Percentiles rank a stretch among this genome's conserved stretches.
These are phyloP conservation scores for Tricholoma flavovirens DNA, from an alignment of 768 basidiomycete species.

Conservation along the genomic window DNA sequence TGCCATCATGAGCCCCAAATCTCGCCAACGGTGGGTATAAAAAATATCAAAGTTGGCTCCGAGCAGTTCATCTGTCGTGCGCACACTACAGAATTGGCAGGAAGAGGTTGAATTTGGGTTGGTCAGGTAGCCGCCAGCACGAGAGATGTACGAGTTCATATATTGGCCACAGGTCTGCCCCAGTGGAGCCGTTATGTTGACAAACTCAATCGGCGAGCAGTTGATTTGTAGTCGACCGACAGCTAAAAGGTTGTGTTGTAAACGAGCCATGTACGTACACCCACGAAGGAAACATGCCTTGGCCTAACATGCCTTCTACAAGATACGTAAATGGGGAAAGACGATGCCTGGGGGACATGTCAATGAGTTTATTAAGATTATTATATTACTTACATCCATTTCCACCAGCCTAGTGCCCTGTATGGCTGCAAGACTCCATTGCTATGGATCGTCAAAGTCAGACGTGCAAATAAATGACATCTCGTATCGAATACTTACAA, in stretches of 20 bases:
- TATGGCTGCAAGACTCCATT: slow-evolving; percentile 68
- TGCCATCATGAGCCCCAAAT: slow-evolving; percentile 45
- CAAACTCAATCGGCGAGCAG: slow-evolving; percentile 59
- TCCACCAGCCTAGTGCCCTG: slow-evolving; percentile 61
- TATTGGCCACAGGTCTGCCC: slow-evolving; percentile 54
- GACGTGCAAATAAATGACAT: not conserved
- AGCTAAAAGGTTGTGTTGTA: slow-evolving; percentile 29
- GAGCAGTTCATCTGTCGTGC: slow-evolving; percentile 53
- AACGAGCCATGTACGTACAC: slow-evolving; percentile 24
- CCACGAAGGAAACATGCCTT: slow-evolving; percentile 28
- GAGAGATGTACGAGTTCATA: slow-evolving; percentile 43
- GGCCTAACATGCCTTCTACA: slow-evolving; percentile 44
- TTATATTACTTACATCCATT: slow-evolving; percentile 52
- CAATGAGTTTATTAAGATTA: not conserved
- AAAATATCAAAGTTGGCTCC: slow-evolving; percentile 51
- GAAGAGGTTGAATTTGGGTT: slow-evolving; percentile 42
- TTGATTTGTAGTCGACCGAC: slow-evolving; percentile 43
- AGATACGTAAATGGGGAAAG: slow-evolving; percentile 51
- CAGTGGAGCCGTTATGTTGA: slow-evolving; percentile 50
- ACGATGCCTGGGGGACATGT: slow-evolving; percentile 6
- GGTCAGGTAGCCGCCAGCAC: slow-evolving; percentile 53
- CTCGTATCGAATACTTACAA: not conserved
- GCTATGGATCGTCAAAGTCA: slow-evolving; percentile 23
- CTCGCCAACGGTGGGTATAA: slow-evolving; percentile 47
- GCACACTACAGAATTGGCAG: slow-evolving; percentile 55